Conservation (phyloP, 768 basidiomycete genomes). For the Leucogyrophana mollusca region DNA sequence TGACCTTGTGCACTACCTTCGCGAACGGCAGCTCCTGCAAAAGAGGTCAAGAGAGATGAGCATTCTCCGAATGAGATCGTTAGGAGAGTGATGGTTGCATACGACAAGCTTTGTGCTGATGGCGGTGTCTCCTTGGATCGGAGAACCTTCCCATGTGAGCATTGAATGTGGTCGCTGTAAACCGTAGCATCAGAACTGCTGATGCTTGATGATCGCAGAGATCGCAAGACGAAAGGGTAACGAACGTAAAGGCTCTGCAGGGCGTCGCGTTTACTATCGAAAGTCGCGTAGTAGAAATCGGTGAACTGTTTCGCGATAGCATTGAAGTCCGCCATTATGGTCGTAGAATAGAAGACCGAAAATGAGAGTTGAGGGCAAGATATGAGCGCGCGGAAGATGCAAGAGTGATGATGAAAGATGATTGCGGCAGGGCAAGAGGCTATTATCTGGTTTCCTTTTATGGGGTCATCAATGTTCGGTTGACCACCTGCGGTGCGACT, state of each 20-base stretch:
- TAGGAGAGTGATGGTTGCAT: constrained; percentile 10
- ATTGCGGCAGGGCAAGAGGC: not conserved
- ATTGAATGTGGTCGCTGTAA: constrained; percentile 76
- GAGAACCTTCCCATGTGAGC: constrained; percentile 76
- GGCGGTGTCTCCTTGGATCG: constrained; percentile 46
- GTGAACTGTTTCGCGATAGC: constrained; percentile 76
- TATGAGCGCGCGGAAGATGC: constrained; percentile 3
- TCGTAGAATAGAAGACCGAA: constrained; percentile 15
- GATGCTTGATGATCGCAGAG: constrained; percentile 27
- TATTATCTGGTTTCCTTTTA: constrained; percentile 15
- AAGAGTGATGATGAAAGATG: not conserved
- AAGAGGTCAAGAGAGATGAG: constrained; percentile 1
- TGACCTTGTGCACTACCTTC: constrained; percentile 76
- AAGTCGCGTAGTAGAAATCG: constrained; percentile 79
- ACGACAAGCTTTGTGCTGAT: constrained; percentile 81
- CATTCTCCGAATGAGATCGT: no score
- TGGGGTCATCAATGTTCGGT: constrained; percentile 10
- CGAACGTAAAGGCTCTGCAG: constrained; percentile 79
- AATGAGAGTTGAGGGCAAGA: constrained; percentile 11
- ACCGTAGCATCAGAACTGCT: constrained; percentile 9
- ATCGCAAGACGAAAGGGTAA: constrained; percentile 19
- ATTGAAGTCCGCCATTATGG: constrained; percentile 69
- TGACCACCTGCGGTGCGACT: not conserved
- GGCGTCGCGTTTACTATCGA: constrained; percentile 58
- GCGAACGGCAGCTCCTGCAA: constrained; percentile 76